These are phyloP conservation scores for Termitomyces sp. DNA, from an alignment of 1,284 basidiomycete genomes.

Conservation along the genomic window DNA sequence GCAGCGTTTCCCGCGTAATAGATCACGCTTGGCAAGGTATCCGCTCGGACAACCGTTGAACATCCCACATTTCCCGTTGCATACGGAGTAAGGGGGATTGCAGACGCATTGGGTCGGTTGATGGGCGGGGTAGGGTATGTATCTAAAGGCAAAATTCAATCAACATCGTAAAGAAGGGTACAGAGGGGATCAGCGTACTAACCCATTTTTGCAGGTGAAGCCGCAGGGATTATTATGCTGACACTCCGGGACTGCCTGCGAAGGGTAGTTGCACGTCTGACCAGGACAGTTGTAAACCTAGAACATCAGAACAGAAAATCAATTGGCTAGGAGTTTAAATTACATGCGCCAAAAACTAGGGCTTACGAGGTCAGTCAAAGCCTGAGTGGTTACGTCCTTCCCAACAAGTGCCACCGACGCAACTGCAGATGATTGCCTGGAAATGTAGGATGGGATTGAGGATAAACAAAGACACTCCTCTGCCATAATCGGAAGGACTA, in stretches of 20 bases:
- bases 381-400: conserved; percentile 21
- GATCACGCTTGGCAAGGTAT: conserved; percentile 26
- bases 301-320: not conserved
- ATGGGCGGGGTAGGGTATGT: conserved; percentile 21
- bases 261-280: conserved; percentile 38
- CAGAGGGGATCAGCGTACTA: conserved; percentile 19
- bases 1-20: conserved; percentile 21
- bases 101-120: conserved; percentile 36
- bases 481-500: conserved; percentile 14
- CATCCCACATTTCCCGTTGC: conserved; percentile 42
- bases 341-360: not conserved
- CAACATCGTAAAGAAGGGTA: not conserved
- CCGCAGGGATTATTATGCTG: conserved; percentile 33
- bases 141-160: conserved; percentile 16
- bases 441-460: conserved; percentile 28
- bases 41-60: conserved; percentile 34
- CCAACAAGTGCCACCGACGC: conserved; percentile 30
- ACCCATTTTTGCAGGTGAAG: conserved; percentile 41
- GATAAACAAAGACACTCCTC: conserved; percentile 38
- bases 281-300: conserved; percentile 23
- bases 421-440: conserved; percentile 25
- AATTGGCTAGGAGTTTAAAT: not conserved
- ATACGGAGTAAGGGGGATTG: conserved; percentile 33
- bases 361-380: conserved; percentile 31
- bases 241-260: conserved; percentile 34